Evolutionary conservation across 2,329 filamentous ascomycete genomes (phyloP).

Genomic region (Coniochaeta prunicola): DNA sequence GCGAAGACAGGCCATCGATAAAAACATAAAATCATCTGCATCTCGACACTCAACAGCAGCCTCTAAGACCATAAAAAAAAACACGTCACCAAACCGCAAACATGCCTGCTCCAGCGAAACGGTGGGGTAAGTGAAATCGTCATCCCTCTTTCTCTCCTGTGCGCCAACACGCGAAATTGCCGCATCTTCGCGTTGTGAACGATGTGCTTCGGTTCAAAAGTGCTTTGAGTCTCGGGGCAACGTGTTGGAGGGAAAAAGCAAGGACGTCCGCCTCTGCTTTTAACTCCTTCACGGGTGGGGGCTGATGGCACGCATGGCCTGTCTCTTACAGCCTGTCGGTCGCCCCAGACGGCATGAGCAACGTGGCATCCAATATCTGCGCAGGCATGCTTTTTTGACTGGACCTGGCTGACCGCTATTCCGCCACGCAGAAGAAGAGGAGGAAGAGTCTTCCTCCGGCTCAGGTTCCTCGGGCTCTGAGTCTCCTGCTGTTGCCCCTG

Average conservation of each 20-base stretch:
- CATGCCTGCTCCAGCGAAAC: slow-evolving; percentile 26
- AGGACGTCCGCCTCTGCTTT: not conserved
- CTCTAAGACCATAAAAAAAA: not conserved
- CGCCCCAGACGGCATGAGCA: not conserved
- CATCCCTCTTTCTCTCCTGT: slow-evolving; percentile 7
- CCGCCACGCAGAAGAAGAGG: slow-evolving; percentile 24
- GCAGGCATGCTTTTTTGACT: slow-evolving; percentile 1
- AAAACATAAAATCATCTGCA: not conserved
- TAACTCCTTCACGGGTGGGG: not conserved
- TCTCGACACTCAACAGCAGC: not conserved
- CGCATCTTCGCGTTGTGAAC: not conserved
- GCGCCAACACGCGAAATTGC: not conserved
- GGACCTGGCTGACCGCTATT: slow-evolving; percentile 15
- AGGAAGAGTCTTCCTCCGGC: slow-evolving; percentile 27
- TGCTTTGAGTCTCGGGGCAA: not conserved
- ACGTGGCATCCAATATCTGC: not conserved
- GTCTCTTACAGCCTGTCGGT: not conserved
- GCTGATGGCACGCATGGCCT: not conserved
- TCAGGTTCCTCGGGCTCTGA: slow-evolving; percentile 18
- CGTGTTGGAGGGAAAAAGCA: not conserved
- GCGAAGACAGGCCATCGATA: not conserved
- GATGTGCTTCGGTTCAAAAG: not conserved
- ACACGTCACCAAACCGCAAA: slow-evolving; percentile 1
- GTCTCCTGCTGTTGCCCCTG: slow-evolving; percentile 29
- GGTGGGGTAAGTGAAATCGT: slow-evolving; percentile 29